Evolutionary conservation across 2,329 filamentous ascomycete species (phyloP).

Genomic region (Aspergillus fumigatus): DNA sequence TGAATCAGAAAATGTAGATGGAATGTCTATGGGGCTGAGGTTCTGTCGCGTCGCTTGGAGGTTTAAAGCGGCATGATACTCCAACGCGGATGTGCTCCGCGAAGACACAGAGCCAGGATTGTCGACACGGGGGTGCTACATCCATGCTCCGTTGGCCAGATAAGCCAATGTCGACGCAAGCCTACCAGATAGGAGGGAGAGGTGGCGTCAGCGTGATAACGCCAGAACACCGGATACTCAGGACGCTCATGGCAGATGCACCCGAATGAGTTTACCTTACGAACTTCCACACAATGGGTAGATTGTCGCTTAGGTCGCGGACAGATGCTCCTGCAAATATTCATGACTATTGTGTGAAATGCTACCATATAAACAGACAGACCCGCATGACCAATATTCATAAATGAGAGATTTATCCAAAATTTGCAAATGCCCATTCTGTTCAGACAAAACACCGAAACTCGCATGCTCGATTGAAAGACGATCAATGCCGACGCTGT

Average conservation of each 20-base stretch:
- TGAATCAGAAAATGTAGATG: not conserved
- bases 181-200: not conserved
- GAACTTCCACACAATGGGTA: not conserved
- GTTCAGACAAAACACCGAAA: conserved; percentile 23
- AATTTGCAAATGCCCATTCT: not conserved
- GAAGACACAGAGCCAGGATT: not conserved
- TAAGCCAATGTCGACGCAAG: not conserved
- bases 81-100: no score
- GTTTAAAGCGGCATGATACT: no score
- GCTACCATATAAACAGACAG: not conserved
- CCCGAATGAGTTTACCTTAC: not conserved
- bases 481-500: conserved; percentile 14
- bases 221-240: not conserved
- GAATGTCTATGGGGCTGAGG: no score
- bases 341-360: not conserved
- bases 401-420: not conserved
- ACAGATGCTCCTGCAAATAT: not conserved
- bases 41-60: no score
- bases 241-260: not conserved
- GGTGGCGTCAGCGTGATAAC: no score
- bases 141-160: not conserved
- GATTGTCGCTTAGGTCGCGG: not conserved
- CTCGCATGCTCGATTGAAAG: conserved; percentile 18
- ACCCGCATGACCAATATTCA: not conserved
- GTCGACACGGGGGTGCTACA: not conserved